Evolutionary conservation across 441 rosid genomes (phyloP), one percentile per base, ranked within the genome.

Genomic region (Raphanus hybrid): DNA sequence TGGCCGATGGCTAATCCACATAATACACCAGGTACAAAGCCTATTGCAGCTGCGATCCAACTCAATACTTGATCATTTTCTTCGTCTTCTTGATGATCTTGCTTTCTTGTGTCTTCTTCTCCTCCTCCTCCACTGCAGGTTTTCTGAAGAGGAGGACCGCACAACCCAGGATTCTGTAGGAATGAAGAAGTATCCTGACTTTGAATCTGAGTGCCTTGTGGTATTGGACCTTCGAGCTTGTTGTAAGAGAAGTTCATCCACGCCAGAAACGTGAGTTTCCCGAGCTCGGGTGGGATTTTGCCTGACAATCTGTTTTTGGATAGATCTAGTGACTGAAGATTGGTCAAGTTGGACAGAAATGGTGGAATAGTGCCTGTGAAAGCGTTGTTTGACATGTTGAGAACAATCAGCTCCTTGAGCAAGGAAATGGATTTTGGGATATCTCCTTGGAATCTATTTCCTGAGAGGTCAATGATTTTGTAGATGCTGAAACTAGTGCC

Each of bases 191-290:
- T 54, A 54, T 54, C 26, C 26, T 54, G 59, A 23, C 5, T 54
- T 16, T 15, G 59, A 54, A 54, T 54, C 9, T 54, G 59, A 15
- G 59, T 54, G 26, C 26, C 26, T 15, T 54, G 59, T 54, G 59
- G 59, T 15, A 54, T 54, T 16, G 59, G 59, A 54, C 59, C 59
- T 16, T 54, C 59, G 4, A 54, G 59, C 11, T 0, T 54, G 59
- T 54, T 54, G 59, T 54, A 15, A 54, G 59, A 54, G 26, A 54
- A 54, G 23, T 54, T 54, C 59, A 54, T 54, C 59, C 59, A 15
- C 23, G 59, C 26, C 4, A 54, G 59, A 54, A 54, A 54, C 59
- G 59, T 54, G 10, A 54, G 59, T 16, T 15, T 54, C 23, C 59
- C 59, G 10, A 54, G 23, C 23, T 54, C 59, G 1, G 59, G 59